A percentile compares a stretch with the other conserved stretches of the same genome.
Conservation (phyloP, 2,329 filamentous ascomycete genomes). For the Fusarium equiseti region DNA sequence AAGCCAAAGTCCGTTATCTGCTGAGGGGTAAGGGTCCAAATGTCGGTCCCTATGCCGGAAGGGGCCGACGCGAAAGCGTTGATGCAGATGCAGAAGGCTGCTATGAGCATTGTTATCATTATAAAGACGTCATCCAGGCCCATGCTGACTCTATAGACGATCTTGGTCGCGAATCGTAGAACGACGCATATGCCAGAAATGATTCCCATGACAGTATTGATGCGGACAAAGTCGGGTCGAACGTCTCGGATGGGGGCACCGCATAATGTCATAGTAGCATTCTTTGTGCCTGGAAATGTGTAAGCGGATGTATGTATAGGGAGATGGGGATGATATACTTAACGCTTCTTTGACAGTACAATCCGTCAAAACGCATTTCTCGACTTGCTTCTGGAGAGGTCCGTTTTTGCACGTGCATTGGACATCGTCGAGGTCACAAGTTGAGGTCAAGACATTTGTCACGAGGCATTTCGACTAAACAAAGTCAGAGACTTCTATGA, state of each 20-base stretch:
- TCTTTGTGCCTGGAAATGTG: not conserved
- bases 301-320: not conserved
- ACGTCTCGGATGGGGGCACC: conserved; percentile 6
- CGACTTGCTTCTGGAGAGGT: not conserved
- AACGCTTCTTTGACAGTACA: not conserved
- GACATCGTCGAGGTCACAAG: conserved; percentile 3
- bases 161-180: not conserved
- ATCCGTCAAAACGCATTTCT: not conserved
- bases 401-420: conserved; percentile 2
- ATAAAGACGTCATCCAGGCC: not conserved
- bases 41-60: not conserved
- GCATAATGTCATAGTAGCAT: not conserved
- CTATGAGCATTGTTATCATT: not conserved
- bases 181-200: not conserved
- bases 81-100: not conserved
- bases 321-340: not conserved
- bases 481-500: not conserved
- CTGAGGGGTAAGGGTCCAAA: not conserved
- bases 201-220: not conserved
- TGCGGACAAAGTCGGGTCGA: not conserved
- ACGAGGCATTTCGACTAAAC: conserved; percentile 33
- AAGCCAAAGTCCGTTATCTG: not conserved
- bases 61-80: not conserved
- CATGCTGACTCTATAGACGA: not conserved
- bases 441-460: not conserved